Conservation (phyloP, 768 basidiomycete genomes). For the Pisolithus microcarpus region DNA sequence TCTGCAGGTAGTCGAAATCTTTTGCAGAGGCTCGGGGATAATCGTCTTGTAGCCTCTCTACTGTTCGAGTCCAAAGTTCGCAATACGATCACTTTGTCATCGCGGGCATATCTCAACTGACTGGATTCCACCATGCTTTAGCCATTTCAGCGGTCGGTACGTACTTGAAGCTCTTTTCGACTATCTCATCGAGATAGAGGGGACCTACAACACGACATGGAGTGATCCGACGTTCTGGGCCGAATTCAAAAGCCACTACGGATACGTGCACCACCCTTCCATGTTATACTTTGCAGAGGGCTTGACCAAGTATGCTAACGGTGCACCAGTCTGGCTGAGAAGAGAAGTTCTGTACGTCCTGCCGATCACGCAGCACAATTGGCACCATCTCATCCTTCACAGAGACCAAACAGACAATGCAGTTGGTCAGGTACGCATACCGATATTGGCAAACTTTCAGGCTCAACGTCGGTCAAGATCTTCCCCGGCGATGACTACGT, state of each 20-base stretch:
- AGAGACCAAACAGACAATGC: slow-evolving; percentile 99
- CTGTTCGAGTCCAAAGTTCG: background rate
- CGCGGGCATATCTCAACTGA: slow-evolving; percentile 15
- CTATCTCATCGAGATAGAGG: slow-evolving; percentile 85
- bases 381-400: slow-evolving; percentile 3
- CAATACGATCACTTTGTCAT: background rate
- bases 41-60: slow-evolving; percentile 5
- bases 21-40: slow-evolving; percentile 60
- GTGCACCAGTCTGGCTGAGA: slow-evolving; percentile 97
- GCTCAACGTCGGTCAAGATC: slow-evolving; percentile 46
- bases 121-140: slow-evolving; percentile 76
- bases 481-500: slow-evolving; percentile 26
- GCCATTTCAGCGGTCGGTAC: slow-evolving; percentile 53
- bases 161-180: slow-evolving; percentile 96
- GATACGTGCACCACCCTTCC: slow-evolving; percentile 93
- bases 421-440: slow-evolving; percentile 71
- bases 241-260: slow-evolving; percentile 80
- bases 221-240: slow-evolving; percentile 88
- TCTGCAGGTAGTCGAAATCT: slow-evolving; percentile 54
- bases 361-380: background rate
- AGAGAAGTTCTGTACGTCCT: slow-evolving; percentile 75
- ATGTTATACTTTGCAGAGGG: slow-evolving; percentile 88
- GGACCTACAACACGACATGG: slow-evolving; percentile 80
- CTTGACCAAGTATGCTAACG: slow-evolving; percentile 82
- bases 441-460: background rate